Percentiles rank a stretch among this genome's conserved stretches.
Conservation (phyloP, 192 early-diverging fungal species). For the Podila epicladia region DNA sequence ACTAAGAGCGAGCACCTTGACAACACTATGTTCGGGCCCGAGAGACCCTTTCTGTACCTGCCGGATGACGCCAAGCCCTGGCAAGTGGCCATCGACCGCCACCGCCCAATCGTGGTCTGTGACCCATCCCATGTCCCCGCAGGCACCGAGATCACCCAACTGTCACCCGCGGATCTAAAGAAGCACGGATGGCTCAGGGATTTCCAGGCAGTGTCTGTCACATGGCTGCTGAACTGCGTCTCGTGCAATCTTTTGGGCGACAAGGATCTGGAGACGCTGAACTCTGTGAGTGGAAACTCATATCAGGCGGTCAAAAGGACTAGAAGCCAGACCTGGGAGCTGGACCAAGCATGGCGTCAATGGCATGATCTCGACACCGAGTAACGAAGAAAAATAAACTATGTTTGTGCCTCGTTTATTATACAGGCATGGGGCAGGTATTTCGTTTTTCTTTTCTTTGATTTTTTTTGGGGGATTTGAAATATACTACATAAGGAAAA, state of each 20-base stretch:
- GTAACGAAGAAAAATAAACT: background rate
- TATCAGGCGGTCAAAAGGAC: too few relatives aligned
- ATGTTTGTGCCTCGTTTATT: background rate
- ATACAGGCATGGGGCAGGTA: too few relatives aligned
- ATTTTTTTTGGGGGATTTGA: too few relatives aligned
- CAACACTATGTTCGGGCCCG: background rate
- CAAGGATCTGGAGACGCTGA: conserved; percentile 7
- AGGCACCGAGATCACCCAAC: background rate
- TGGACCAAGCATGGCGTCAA: conserved; percentile 4
- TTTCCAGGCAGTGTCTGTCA: conserved; percentile 20
- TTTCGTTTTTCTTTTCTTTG: too few relatives aligned
- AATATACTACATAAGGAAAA: too few relatives aligned
- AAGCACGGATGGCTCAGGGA: conserved; percentile 28
- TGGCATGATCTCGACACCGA: background rate
- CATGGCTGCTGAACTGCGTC: conserved; percentile 24
- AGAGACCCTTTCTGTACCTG: conserved; percentile 9
- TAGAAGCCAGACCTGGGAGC: background rate
- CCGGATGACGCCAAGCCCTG: conserved; percentile 25
- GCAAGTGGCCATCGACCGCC: conserved; percentile 13
- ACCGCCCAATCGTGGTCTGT: conserved; percentile 27
- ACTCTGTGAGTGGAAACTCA: background rate
- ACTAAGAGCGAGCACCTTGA: background rate
- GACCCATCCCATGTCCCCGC: conserved; percentile 13
- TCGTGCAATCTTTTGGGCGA: conserved; percentile 23
- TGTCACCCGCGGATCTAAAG: conserved; percentile 16